These are phyloP conservation scores for Ramichloridium luteum DNA, from an alignment of 2,329 filamentous ascomycete genomes.

Conservation along the genomic window DNA sequence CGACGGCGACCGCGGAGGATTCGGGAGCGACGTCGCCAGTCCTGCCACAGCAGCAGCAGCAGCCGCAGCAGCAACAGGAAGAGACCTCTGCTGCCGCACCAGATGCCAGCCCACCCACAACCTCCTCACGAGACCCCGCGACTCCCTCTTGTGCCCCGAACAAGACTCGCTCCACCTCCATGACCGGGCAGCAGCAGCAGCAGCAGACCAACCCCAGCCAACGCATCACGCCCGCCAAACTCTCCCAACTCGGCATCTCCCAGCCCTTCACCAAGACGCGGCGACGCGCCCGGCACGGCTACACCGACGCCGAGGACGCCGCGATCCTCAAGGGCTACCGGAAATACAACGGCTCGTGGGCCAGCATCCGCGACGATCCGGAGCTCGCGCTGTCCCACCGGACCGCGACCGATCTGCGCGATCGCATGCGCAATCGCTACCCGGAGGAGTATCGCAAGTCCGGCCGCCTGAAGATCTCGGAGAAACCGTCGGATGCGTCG, in stretches of 20 bases:
- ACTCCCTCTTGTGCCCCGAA: no score
- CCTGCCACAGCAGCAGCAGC: not conserved
- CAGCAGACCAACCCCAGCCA: slow-evolving; percentile 15
- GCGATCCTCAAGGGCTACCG: slow-evolving; percentile 47
- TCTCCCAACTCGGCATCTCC: slow-evolving; percentile 36
- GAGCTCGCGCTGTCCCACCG: slow-evolving; percentile 40
- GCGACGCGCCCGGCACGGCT: slow-evolving; percentile 43
- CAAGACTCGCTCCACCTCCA: not conserved
- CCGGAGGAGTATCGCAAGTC: slow-evolving; percentile 43
- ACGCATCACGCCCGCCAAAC: slow-evolving; percentile 22
- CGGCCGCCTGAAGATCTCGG: slow-evolving; percentile 30
- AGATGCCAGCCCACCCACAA: no score
- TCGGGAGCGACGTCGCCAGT: no score
- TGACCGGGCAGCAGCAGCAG: slow-evolving; percentile 4
- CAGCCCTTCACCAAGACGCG: slow-evolving; percentile 38
- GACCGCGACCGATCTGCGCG: slow-evolving; percentile 47
- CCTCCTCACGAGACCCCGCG: no score
- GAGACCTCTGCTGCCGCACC: no score
- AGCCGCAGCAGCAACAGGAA: not conserved
- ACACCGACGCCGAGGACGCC: slow-evolving; percentile 45
- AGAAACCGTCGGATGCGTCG: slow-evolving; percentile 9
- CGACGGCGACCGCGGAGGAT: not conserved
- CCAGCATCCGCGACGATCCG: slow-evolving; percentile 44
- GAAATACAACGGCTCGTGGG: slow-evolving; percentile 49
- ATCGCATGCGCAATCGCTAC: slow-evolving; percentile 49